Conservation (phyloP, 2,329 filamentous ascomycete genomes). For the Phyllosticta citribraziliensis region DNA sequence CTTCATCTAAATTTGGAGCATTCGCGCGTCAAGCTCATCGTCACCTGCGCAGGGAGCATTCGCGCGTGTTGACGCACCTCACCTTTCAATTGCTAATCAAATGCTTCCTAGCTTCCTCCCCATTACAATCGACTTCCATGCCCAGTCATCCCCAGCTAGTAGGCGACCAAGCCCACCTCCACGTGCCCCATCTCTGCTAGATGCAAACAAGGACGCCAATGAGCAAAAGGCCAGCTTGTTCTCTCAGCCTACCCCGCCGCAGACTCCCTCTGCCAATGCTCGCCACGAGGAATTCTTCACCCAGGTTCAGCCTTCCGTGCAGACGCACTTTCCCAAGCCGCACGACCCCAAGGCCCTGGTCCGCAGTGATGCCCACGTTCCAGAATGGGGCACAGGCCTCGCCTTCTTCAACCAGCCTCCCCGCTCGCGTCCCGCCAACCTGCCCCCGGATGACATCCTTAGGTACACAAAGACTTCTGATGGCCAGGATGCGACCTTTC, state of each 20-base stretch:
- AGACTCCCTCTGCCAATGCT: conserved; percentile 29
- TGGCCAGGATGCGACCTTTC: conserved; percentile 14
- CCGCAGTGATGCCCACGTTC: conserved; percentile 64
- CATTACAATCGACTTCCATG: conserved; percentile 78
- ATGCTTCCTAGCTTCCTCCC: conserved; percentile 62
- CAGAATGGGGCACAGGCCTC: conserved; percentile 59
- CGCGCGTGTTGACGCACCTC: not conserved
- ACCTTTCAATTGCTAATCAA: not conserved
- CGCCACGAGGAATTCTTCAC: conserved; percentile 39
- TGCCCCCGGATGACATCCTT: conserved; percentile 66
- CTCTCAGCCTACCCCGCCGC: conserved; percentile 28
- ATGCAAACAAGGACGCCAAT: conserved; percentile 34
- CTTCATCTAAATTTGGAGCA: too few species aligned
- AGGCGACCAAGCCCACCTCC: conserved; percentile 17
- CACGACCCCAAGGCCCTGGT: conserved; percentile 45
- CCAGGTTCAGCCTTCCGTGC: conserved; percentile 28
- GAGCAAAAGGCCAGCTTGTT: conserved; percentile 30
- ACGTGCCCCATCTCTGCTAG: conserved; percentile 29
- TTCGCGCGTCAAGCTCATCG: too few species aligned
- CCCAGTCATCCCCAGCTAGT: conserved; percentile 42
- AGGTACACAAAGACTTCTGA: conserved; percentile 49
- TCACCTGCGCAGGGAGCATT: not conserved
- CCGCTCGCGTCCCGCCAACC: conserved; percentile 60
- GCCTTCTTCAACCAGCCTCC: conserved; percentile 62
- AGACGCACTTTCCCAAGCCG: conserved; percentile 46